Evolutionary conservation across 805 yeast genomes (phyloP).

Genomic region (Saccharomyces mikatae): DNA sequence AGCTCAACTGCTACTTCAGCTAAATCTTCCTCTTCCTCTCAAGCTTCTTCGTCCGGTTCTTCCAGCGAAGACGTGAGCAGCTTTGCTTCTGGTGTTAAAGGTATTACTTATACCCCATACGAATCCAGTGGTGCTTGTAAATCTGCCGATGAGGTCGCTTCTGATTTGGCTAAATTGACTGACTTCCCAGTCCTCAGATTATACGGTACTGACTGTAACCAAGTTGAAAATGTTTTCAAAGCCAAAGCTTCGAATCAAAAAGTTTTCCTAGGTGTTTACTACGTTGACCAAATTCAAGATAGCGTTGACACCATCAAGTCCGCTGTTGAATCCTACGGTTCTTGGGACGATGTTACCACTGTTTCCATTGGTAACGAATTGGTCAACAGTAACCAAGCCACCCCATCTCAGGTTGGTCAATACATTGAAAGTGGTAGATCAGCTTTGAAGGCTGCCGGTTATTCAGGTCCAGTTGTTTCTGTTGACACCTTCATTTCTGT

Average conservation of each 20-base stretch:
- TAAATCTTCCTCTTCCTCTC: background rate
- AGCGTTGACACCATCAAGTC: conserved; percentile 49
- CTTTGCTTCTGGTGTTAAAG: conserved; percentile 44
- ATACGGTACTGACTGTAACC: conserved; percentile 83
- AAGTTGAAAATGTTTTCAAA: conserved; percentile 63
- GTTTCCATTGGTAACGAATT: conserved; percentile 94
- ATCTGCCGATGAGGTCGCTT: conserved; percentile 45
- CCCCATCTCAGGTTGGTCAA: conserved; percentile 55
- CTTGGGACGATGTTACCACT: conserved; percentile 71
- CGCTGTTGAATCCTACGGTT: conserved; percentile 58
- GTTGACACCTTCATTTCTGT: conserved; percentile 96
- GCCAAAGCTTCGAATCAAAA: conserved; percentile 58
- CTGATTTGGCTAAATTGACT: conserved; percentile 49
- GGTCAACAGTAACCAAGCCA: conserved; percentile 79
- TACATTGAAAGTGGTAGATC: conserved; percentile 65
- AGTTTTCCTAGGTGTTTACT: conserved; percentile 67
- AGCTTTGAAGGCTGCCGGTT: conserved; percentile 72
- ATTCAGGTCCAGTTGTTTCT: conserved; percentile 85
- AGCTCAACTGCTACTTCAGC: conserved; percentile 30
- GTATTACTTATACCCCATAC: conserved; percentile 81
- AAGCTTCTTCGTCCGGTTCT: conserved; percentile 27
- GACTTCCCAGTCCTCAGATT: conserved; percentile 59
- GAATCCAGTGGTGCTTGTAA: conserved; percentile 62
- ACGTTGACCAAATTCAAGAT: conserved; percentile 44
- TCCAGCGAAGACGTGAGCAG: conserved; percentile 24